Conservation (phyloP, 2,329 filamentous ascomycete genomes). For the Aspergillus sp. region DNA sequence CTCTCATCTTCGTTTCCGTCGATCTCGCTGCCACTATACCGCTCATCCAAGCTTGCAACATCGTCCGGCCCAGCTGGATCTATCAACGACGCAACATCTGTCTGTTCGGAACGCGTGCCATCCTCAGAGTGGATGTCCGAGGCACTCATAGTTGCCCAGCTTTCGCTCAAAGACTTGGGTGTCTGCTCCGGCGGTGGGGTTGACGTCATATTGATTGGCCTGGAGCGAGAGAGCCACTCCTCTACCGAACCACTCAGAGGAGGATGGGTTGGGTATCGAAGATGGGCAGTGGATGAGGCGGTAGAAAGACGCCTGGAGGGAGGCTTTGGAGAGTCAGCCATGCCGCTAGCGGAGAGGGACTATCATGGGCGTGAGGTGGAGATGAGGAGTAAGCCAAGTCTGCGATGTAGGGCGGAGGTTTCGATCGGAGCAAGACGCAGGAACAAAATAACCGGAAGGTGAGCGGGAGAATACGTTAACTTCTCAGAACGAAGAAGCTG, state of each 20-base stretch:
- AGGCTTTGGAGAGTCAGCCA: slow-evolving; percentile 40
- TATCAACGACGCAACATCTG: slow-evolving; percentile 44
- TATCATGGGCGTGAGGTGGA: slow-evolving; percentile 19
- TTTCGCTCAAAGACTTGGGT: slow-evolving; percentile 41
- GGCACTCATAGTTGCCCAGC: slow-evolving; percentile 47
- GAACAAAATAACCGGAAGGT: slow-evolving; percentile 8
- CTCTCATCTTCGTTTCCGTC: slow-evolving; percentile 32
- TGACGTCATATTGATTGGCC: slow-evolving; percentile 42
- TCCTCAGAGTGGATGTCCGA: slow-evolving; percentile 46
- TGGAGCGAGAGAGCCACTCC: slow-evolving; percentile 42
- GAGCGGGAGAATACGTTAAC: slow-evolving; percentile 19
- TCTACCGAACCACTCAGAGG: slow-evolving; percentile 39
- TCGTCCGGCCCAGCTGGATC: slow-evolving; percentile 44
- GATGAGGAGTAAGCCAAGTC: slow-evolving; percentile 13
- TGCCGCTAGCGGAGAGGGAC: slow-evolving; percentile 20
- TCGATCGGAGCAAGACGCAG: slow-evolving; percentile 14
- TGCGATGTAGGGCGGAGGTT: slow-evolving; percentile 16
- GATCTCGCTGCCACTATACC: slow-evolving; percentile 36
- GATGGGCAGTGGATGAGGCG: slow-evolving; percentile 27
- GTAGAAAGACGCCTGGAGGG: slow-evolving; percentile 26
- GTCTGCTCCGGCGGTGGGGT: slow-evolving; percentile 28
- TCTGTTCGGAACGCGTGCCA: slow-evolving; percentile 44
- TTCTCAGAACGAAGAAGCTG: slow-evolving; percentile 10
- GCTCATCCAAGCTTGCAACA: slow-evolving; percentile 44
- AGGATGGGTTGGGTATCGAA: slow-evolving; percentile 43